Base-by-base conservation (phyloP, 371 early-diverging fungal species). In the Circinella minor region DNA sequence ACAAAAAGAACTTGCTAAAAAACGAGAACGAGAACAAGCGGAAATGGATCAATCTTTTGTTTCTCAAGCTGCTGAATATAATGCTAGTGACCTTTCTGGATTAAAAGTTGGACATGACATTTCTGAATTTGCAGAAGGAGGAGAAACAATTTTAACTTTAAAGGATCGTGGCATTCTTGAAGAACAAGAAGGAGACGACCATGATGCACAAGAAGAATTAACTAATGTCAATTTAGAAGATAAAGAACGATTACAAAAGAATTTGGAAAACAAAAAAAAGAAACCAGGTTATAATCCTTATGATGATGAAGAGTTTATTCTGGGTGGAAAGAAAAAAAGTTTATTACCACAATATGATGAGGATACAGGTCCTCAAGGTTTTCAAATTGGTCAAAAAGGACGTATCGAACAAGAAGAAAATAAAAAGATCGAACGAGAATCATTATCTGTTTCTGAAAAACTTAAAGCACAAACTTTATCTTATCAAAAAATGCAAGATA, bases 321-420 rank as follows among this genome's bases (percentile, higher is more conserved):
- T 74, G 37, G 89, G 85, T 18, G 86, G 83, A 1, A 67, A 70
- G 43, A 66, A 75, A 10, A 88, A 90, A 59, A 86, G 79, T 48
- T 74, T 95, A 13, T 79, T 96, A n/a, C 87, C 93, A 6, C 92
- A 96, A 38, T 96, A 96, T 69, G 95, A 95, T 67, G 94, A 95
- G 46, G 91, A 89, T 4, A 87, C 81, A 1, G 86, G 85, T 20
- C 55, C 75, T 17, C 79, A 81, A 46, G 78, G 87, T 34, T 86
- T 88, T 72, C 79, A 76, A 7, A 75, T 86, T 73, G 87, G 86
- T 13, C 71, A 79, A 36, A 55, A 55, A 27, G 76, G 72, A 37
- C 62, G n/a, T 6, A 69, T 71, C 55, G 43, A 66, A 13, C 36
- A 78, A 61, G 55, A 68, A 37, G 65, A 74, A 48, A 49, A 67